phyloP scores from a whole-genome alignment of 2,329 filamentous ascomycete genomes.

The Cryphonectria parasitica region DNA sequence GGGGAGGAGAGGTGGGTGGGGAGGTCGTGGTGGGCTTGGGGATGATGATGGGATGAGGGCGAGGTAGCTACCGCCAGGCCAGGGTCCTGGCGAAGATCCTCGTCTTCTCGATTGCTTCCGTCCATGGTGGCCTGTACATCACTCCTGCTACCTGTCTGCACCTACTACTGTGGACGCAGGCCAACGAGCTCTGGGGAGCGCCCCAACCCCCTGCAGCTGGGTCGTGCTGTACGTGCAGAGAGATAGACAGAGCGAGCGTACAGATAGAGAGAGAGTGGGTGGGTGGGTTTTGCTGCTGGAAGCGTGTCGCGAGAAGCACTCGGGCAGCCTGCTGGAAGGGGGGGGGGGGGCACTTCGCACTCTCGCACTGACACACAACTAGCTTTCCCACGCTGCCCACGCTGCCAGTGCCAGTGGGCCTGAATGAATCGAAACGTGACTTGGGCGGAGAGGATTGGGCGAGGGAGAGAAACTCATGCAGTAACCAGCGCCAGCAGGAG shows the following conservation, averaged over 20 bases:
- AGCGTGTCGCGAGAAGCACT: background rate
- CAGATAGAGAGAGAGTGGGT: background rate
- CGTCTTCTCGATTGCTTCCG: constrained; percentile 49
- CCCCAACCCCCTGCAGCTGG: constrained; percentile 12
- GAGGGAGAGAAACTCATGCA: constrained; percentile 46
- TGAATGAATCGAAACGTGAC: background rate
- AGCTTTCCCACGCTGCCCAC: background rate
- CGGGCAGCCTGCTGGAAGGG: background rate
- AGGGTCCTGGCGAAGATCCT: constrained; percentile 40
- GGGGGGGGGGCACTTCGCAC: too few species aligned
- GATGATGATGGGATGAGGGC: constrained; percentile 35
- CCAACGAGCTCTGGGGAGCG: constrained; percentile 12
- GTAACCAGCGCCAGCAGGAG: constrained; percentile 32
- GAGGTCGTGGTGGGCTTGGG: constrained; percentile 36
- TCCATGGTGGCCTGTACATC: constrained; percentile 52
- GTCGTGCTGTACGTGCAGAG: background rate
- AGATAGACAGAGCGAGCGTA: background rate
- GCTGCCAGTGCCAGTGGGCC: background rate
- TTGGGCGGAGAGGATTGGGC: constrained; percentile 5
- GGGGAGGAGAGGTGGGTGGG: constrained; percentile 30
- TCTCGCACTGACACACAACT: background rate
- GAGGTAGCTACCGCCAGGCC: constrained; percentile 40
- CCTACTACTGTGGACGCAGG: constrained; percentile 14
- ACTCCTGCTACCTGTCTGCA: constrained; percentile 34
- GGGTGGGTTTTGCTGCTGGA: background rate